Base-by-base conservation (phyloP, 1,284 basidiomycete species). In the Cronartium ribicola region DNA sequence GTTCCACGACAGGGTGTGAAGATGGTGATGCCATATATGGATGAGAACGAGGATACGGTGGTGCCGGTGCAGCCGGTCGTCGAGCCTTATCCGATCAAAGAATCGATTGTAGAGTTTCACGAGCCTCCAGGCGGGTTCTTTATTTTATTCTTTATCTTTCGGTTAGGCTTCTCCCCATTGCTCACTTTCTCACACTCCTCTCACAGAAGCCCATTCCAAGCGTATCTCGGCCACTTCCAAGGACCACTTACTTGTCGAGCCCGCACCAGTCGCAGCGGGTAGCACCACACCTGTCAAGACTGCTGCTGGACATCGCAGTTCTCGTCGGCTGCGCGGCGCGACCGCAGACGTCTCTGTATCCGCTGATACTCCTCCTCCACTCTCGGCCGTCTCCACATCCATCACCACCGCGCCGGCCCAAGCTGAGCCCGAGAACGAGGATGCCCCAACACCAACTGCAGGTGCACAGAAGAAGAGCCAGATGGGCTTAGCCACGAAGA, bases 61-160 rank as follows among this genome's bases (percentile, higher is more conserved):
- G 76, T 76, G 48, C 76, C 78, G 17, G 87, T 89, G 0, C 80
- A 87, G 5, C 87, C 86, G 10, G 86, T 85, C 7, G 86, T 88
- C 0, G 85, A 86, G 2, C 87, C 85, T 60, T 87, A 87, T 4
- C 88, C 90, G 0, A 86, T 88, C 37, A 76, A 76, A 29, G 76
- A 67, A 17, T 80, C 80, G 57, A 88, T 87, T 6, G 84, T 90
- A 70, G 85, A 91, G 78, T 91, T 90, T 3, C 92, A 91, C 0
- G 92, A 92, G 0, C 89, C 90, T 0, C 90, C 90, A 1, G 92
- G 91, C 7, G 88, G 87, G 51, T 82, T 81, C 10, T 82, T 81
- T 68, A 83, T 82, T 78, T 81, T 81, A 73, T 77, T 81, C n/a
- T 77, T 82, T 61, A 77, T 80, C 69, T 67, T 10, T 41, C 37